Base-by-base conservation (phyloP, 192 early-diverging fungal species). In the Spizellomyces sp. region DNA sequence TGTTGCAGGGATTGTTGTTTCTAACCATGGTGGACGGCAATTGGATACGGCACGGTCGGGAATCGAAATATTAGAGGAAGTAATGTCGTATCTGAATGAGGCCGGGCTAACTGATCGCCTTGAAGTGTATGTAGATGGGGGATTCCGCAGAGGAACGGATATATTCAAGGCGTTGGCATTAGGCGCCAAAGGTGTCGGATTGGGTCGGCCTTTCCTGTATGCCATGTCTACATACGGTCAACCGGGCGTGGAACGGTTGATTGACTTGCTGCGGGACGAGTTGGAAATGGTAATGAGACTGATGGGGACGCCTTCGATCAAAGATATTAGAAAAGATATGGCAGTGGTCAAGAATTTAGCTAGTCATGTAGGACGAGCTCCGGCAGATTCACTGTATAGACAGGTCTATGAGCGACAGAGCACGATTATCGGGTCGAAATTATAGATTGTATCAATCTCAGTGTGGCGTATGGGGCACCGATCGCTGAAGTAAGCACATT, bases 21-120 rank as follows among this genome's bases (percentile, higher is more conserved):
- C 92, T 48, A 99, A 99, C 77, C 98, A 99, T 74, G 98, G 96
- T 58, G 98, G 98, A 17, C 83, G 98, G 6, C 98, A 99, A 78
- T 77, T 99, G 57, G 98, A 98, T 64, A 91, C 90, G 7, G 77
- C 84, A 14, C 77, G 89, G 64, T 84, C 89, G 6, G 89, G 88
- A 4, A 91, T 98, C 66, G 96, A 99, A 59, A 89, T 94, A 9
- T 77, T 99, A 44, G 89, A 90, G 9, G 95, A 97, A 66, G 92
- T 96, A 17, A 85, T 96, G 75, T 86, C 88, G 22, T 93, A 88
- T 60, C 81, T 77, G 71, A 75, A 62, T 73, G 17, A 42, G 19
- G 42, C 22, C 5, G 36, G 36, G 21, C 14, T 61, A 5, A 5
- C 14, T 5, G 47, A 46, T 58, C 84, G 85, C 47, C 77, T 98